Evolutionary conservation across 352 stramenopile genomes (phyloP).

Genomic region (Pythium rishiriense): DNA sequence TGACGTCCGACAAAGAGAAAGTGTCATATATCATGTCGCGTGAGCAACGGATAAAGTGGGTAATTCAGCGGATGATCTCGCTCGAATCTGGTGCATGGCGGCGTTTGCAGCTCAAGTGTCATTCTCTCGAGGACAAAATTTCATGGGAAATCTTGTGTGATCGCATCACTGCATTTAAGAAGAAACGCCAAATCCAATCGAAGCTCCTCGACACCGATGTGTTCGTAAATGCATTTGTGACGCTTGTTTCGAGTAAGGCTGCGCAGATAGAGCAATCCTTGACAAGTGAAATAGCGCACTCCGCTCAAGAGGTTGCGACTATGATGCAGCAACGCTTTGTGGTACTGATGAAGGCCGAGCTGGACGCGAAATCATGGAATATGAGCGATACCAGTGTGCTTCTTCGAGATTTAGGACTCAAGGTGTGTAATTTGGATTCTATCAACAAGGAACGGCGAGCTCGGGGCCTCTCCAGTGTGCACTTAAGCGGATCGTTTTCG

Average conservation of each 20-base stretch:
- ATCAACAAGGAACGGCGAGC: constrained; percentile 9
- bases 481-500: constrained; percentile 5
- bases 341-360: constrained; percentile 7
- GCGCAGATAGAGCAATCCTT: constrained; percentile 5
- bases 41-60: constrained; percentile 11
- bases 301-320: not conserved
- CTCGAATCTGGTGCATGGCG: constrained; percentile 12
- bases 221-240: constrained; percentile 10
- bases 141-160: constrained; percentile 11
- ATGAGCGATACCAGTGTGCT: not conserved
- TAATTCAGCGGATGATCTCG: constrained; percentile 21
- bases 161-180: constrained; percentile 7
- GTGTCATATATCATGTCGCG: constrained; percentile 3
- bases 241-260: constrained; percentile 10
- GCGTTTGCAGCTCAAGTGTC: not conserved
- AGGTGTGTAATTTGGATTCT: constrained; percentile 13
- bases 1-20: not conserved
- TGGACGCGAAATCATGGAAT: not conserved
- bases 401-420: constrained; percentile 10
- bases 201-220: constrained; percentile 16
- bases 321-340: constrained; percentile 13
- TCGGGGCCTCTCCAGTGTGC: not conserved
- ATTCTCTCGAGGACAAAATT: constrained; percentile 2
- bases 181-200: not conserved
- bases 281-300: not conserved